Percentiles rank a stretch among this genome's conserved stretches.
These are phyloP conservation scores for Onygenales sp. DNA, from an alignment of 2,329 filamentous ascomycete species.

Conservation along the genomic window DNA sequence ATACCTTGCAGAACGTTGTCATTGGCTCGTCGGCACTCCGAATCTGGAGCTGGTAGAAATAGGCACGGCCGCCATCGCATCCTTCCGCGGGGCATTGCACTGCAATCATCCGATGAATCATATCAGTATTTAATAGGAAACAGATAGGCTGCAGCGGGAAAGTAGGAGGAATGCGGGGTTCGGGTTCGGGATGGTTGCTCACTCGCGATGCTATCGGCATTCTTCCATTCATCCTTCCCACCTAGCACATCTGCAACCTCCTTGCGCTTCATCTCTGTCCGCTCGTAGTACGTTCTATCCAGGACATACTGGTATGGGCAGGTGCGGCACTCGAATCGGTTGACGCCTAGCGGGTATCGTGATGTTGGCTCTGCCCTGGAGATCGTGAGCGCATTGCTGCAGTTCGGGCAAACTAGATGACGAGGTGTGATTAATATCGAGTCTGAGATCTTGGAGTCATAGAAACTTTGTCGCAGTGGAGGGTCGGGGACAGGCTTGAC, in stretches of 20 bases:
- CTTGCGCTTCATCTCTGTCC: constrained; percentile 69
- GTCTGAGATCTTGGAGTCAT: constrained; percentile 1
- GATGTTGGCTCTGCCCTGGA: constrained; percentile 29
- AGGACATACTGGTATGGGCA: constrained; percentile 89
- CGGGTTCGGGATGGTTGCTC: constrained; percentile 17
- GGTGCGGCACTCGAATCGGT: constrained; percentile 89
- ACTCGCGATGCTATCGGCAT: constrained; percentile 71
- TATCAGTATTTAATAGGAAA: neutral
- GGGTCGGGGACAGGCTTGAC: constrained; percentile 7
- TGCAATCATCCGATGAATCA: constrained; percentile 16
- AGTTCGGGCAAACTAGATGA: constrained; percentile 39
- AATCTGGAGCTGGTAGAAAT: constrained; percentile 96
- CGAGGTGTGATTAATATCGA: constrained; percentile 8
- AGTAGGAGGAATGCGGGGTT: neutral
- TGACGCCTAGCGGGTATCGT: constrained; percentile 40
- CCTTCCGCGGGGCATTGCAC: constrained; percentile 73
- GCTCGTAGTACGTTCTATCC: constrained; percentile 70
- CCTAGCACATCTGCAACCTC: constrained; percentile 87
- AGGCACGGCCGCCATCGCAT: constrained; percentile 76
- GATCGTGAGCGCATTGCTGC: constrained; percentile 41
- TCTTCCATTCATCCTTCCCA: constrained; percentile 79
- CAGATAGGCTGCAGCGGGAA: neutral
- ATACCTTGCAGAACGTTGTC: constrained; percentile 87
- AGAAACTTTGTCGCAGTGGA: neutral
- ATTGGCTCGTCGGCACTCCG: constrained; percentile 96